Percentiles rank a stretch among this genome's conserved stretches.
phyloP scores from a whole-genome alignment of 768 basidiomycete species.

The Dioszegia crocea region DNA sequence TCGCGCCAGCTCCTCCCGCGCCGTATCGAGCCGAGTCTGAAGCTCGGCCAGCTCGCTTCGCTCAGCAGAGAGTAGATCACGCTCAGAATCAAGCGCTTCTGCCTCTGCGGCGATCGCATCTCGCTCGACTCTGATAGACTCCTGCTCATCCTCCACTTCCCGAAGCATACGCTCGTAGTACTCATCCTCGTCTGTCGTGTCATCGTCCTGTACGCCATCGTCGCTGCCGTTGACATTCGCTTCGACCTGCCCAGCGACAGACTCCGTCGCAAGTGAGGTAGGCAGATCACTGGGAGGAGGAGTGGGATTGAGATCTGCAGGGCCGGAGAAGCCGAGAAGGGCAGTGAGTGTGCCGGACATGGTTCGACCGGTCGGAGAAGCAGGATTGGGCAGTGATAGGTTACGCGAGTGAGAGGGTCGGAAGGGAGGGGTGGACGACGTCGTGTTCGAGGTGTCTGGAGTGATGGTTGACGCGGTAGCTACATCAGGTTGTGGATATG shows the following conservation, averaged over 20 bases:
- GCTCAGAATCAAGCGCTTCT: neutral
- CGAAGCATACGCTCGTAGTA: too few relatives aligned
- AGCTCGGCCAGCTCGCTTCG: neutral
- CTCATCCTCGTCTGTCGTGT: too few relatives aligned
- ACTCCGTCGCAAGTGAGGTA: neutral
- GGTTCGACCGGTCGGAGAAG: slow-evolving; percentile 2
- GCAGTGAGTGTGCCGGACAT: slow-evolving; percentile 25
- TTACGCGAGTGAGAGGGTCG: neutral
- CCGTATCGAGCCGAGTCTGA: neutral
- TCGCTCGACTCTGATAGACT: neutral
- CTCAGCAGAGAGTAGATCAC: neutral
- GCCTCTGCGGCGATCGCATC: neutral
- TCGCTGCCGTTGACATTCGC: too few relatives aligned
- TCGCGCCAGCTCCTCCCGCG: slow-evolving; percentile 1
- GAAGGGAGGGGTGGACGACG: neutral
- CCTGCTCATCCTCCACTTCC: too few relatives aligned
- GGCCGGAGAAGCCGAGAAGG: slow-evolving; percentile 20
- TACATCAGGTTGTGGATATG: slow-evolving; percentile 8
- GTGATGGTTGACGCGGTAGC: slow-evolving; percentile 7
- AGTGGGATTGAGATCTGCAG: neutral
- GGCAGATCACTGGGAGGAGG: neutral
- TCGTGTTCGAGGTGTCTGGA: neutral
- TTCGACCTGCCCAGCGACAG: too few relatives aligned
- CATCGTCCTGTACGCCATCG: too few relatives aligned
- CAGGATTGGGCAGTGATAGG: neutral